Evolutionary conservation across 2,329 filamentous ascomycete species (phyloP), one percentile per base, ranked within the genome.

Genomic region (Pseudocercospora crystallina): DNA sequence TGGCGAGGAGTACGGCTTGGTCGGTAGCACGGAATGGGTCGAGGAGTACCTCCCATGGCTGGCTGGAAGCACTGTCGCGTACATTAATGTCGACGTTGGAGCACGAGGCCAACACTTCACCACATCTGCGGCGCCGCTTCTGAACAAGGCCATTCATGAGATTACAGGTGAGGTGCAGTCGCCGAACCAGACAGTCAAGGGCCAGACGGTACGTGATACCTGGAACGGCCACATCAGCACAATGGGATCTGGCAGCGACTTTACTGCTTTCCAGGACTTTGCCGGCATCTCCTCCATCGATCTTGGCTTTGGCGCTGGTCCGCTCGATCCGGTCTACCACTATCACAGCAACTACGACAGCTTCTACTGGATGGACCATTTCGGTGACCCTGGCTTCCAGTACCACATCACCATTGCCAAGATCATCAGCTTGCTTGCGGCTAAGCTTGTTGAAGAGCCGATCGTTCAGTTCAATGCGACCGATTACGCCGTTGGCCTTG

Each of bases 21-120:
- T 96, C 11, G 91, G 91, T 4, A 90, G 85, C 46, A 95, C 91
- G 0, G 91, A 96, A 66, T 96, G 90, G 90, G 89, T 96, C 0
- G 90, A 96, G 66, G 89, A 96, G 59, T 89, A 89, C 62, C 71
- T 95, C 0, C 86, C 88, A 0, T 95, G 90, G 90, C 79, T 96
- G 10, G 78, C 79, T 2, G 77, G 78, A 3, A 79, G 86, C 35
- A 86, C 84, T 49, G 80, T 96, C 12, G 89, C 89, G 8, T 95
- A 95, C 64, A 71, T 96, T 56, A 95, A 96, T 68, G 83, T 95
- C 49, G 91, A 96, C 61, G 83, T 90, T 5, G 88, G 85, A 29
- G 80, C 85, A 3, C 67, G 75, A 5, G 88, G 89, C 0, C 79
- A 81, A 0, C 50, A 76, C n/a, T 89, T 94, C 64, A 61, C 64